Percentiles rank a stretch among this genome's conserved stretches.
Evolutionary conservation across 352 stramenopile genomes (phyloP).

Genomic region (Phytophthora lateralis): DNA sequence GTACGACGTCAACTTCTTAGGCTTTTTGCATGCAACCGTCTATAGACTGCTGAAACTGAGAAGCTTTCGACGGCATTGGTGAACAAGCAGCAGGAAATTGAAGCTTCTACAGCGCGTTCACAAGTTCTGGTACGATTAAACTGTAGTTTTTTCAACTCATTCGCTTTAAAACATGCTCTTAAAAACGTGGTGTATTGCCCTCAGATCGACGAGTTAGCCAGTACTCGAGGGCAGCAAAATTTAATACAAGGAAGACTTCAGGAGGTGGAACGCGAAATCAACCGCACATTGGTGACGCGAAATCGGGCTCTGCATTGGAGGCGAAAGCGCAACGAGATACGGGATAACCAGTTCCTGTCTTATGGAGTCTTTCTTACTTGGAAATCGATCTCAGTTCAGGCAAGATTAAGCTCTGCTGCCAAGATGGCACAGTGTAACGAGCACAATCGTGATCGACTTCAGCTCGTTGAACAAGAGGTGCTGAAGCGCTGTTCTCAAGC

Average conservation of each 20-base stretch:
- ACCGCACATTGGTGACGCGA: constrained; percentile 31
- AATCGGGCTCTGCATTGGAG: constrained; percentile 46
- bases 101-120: constrained; percentile 13
- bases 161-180: background rate
- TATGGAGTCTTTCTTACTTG: constrained; percentile 36
- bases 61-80: constrained; percentile 21
- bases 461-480: constrained; percentile 10
- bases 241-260: constrained; percentile 21
- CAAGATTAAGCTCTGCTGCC: background rate
- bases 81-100: constrained; percentile 41
- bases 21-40: background rate
- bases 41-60: constrained; percentile 26
- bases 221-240: constrained; percentile 18
- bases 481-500: constrained; percentile 13
- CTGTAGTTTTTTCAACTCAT: background rate
- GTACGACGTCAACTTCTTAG: background rate
- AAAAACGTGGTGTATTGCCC: background rate
- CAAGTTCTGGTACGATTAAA: constrained; percentile 30
- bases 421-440: constrained; percentile 15
- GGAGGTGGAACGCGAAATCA: constrained; percentile 23
- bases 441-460: constrained; percentile 17
- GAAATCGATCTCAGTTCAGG: constrained; percentile 23
- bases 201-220: constrained; percentile 35
- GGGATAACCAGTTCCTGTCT: constrained; percentile 6
- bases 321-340: constrained; percentile 21